Percentiles rank a stretch among this genome's conserved stretches.
Conservation (phyloP, 768 basidiomycete species). For the Tremella yokohamensis region DNA sequence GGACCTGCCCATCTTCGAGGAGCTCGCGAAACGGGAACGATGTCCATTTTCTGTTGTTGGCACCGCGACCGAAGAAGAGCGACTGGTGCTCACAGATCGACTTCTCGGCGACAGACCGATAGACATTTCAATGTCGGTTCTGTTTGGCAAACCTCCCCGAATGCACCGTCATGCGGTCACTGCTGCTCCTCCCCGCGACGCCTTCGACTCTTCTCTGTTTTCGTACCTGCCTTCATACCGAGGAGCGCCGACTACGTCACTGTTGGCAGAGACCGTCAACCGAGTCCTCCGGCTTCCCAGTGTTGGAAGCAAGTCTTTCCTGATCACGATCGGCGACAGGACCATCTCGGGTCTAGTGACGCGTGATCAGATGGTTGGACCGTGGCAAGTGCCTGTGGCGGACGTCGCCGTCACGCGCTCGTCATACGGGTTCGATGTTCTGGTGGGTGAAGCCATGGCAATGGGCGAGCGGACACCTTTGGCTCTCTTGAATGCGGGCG, state of each 20-base stretch:
- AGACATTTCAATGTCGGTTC: constrained; percentile 83
- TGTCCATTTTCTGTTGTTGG: constrained; percentile 94
- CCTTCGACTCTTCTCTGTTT: constrained; percentile 70
- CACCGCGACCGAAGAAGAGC: constrained; percentile 71
- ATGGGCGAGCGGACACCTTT: constrained; percentile 95
- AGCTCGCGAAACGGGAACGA: constrained; percentile 78
- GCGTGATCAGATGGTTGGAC: constrained; percentile 98
- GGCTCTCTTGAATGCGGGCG: constrained; percentile 78
- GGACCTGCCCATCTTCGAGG: constrained; percentile 62
- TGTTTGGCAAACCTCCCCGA: constrained; percentile 93
- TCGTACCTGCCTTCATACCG: constrained; percentile 57
- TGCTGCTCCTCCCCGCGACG: constrained; percentile 52
- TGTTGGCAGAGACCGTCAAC: constrained; percentile 62
- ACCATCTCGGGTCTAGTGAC: constrained; percentile 89
- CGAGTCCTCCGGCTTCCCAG: constrained; percentile 86
- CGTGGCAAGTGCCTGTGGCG: constrained; percentile 96
- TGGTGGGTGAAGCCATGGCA: constrained; percentile 91
- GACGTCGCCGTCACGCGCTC: constrained; percentile 96
- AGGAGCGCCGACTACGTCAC: constrained; percentile 51
- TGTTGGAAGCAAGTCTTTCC: constrained; percentile 92
- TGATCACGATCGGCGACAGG: constrained; percentile 97
- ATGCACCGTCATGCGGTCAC: constrained; percentile 73
- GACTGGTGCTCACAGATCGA: constrained; percentile 83
- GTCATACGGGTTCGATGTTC: constrained; percentile 83
- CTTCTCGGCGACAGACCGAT: constrained; percentile 76